A percentile compares a stretch with the other conserved stretches of the same genome.
These are phyloP conservation scores for Hydrangea macrophylla DNA, from an alignment of 148 eudicot species.

Conservation along the genomic window DNA sequence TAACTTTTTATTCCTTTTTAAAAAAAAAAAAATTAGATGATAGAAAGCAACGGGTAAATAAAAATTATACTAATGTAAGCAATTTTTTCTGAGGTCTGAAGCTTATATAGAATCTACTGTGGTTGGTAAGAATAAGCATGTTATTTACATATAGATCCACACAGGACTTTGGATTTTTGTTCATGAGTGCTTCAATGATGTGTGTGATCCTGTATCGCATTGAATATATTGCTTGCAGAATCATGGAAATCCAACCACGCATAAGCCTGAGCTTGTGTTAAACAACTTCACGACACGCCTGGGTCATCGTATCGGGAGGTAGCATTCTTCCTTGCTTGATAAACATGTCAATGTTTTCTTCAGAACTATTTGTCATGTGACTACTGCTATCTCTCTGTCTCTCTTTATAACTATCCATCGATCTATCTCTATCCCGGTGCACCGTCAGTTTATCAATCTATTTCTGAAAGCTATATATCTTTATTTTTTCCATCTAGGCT, in stretches of 20 bases:
- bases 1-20: no score
- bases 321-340: not conserved
- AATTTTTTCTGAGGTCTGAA: not conserved
- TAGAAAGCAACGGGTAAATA: not conserved
- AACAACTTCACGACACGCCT: slow-evolving; percentile 84
- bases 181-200: not conserved
- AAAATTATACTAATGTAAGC: not conserved
- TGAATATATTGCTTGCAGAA: slow-evolving; percentile 45
- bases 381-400: not conserved
- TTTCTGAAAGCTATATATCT: not conserved
- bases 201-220: not conserved
- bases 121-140: not conserved
- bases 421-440: no score
- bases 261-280: slow-evolving; percentile 84
- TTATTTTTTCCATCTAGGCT: slow-evolving; percentile 39
- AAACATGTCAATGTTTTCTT: not conserved
- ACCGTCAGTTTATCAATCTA: not conserved
- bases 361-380: not conserved
- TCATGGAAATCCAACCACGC: slow-evolving; percentile 96
- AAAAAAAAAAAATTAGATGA: no score
- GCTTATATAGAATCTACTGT: not conserved
- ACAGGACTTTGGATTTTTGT: not conserved
- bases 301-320: slow-evolving; percentile 88
- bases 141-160: not conserved
- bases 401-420: not conserved